phyloP scores from a whole-genome alignment of 768 basidiomycete genomes.

The Pleurotus citrinopileatus region DNA sequence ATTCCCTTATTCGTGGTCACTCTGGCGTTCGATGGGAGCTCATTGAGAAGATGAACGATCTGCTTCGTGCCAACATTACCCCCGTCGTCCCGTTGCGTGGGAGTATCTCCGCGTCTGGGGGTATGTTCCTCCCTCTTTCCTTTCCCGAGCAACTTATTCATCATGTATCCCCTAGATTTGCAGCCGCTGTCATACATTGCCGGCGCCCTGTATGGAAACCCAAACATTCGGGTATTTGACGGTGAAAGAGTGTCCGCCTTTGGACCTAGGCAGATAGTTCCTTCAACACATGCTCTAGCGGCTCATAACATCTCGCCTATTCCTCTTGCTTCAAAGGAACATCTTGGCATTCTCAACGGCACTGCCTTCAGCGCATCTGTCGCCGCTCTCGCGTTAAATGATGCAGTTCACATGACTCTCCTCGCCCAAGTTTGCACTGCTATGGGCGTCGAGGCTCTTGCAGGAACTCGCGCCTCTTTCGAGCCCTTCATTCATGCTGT shows the following conservation, averaged over 20 bases:
- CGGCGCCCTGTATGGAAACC: slow-evolving; percentile 64
- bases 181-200: slow-evolving; percentile 63
- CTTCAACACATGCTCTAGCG: slow-evolving; percentile 49
- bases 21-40: slow-evolving; percentile 78
- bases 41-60: slow-evolving; percentile 64
- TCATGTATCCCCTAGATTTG: slow-evolving; percentile 16
- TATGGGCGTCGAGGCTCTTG: slow-evolving; percentile 75
- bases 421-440: slow-evolving; percentile 74
- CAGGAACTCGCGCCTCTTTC: slow-evolving; percentile 62
- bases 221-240: slow-evolving; percentile 62
- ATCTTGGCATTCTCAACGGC: slow-evolving; percentile 70
- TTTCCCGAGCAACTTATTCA: not conserved
- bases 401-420: slow-evolving; percentile 60
- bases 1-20: slow-evolving; percentile 79
- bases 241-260: slow-evolving; percentile 40
- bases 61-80: slow-evolving; percentile 62
- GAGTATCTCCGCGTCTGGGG: slow-evolving; percentile 77
- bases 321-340: slow-evolving; percentile 62
- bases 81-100: slow-evolving; percentile 80
- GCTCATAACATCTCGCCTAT: slow-evolving; percentile 57
- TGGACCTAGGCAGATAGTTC: slow-evolving; percentile 46
- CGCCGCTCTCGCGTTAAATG: slow-evolving; percentile 67
- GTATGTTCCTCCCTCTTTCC: slow-evolving; percentile 29
- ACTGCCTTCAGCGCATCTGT: slow-evolving; percentile 76
- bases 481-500: slow-evolving; percentile 71